Conservation (phyloP, 345 rosid species). For the Eutrema heterophyllum region DNA sequence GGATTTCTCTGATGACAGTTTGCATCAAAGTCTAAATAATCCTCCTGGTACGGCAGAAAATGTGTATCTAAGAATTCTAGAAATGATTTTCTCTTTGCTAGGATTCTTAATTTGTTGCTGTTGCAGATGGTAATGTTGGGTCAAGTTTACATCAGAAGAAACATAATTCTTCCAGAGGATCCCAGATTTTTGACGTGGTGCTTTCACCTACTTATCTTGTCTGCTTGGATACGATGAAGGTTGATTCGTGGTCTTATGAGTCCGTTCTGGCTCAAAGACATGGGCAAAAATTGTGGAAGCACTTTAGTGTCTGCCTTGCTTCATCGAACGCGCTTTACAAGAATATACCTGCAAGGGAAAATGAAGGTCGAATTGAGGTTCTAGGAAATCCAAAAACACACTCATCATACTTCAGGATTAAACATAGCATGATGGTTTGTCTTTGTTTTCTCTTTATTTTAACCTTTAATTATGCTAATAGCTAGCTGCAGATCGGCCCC, state of each 20-base stretch:
- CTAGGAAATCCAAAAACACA: slow-evolving; percentile 51
- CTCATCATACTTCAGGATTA: slow-evolving; percentile 60
- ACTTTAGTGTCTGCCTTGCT: slow-evolving; percentile 62
- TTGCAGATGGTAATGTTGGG: slow-evolving; percentile 51
- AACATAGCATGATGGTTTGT: slow-evolving; percentile 71
- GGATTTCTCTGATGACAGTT: slow-evolving; percentile 41
- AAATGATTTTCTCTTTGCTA: slow-evolving; percentile 1
- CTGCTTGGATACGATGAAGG: slow-evolving; percentile 66
- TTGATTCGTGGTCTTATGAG: slow-evolving; percentile 40
- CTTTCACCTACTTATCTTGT: slow-evolving; percentile 69
- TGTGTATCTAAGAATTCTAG: background rate
- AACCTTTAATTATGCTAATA: slow-evolving; percentile 6
- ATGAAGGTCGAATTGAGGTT: slow-evolving; percentile 72
- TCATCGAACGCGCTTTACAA: slow-evolving; percentile 47
- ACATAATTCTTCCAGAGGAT: slow-evolving; percentile 25
- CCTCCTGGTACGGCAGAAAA: slow-evolving; percentile 39
- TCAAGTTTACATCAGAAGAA: slow-evolving; percentile 28
- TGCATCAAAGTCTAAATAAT: slow-evolving; percentile 27
- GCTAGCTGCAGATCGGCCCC: slow-evolving; percentile 9
- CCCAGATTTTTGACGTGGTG: slow-evolving; percentile 32
- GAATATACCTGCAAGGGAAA: slow-evolving; percentile 45
- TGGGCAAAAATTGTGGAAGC: slow-evolving; percentile 65
- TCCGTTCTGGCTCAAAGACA: slow-evolving; percentile 48
- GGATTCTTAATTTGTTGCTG: slow-evolving; percentile 16
- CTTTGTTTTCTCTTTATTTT: slow-evolving; percentile 17